Conservation (phyloP, 23 red algal genomes). For the Pyropia haitanensis region DNA sequence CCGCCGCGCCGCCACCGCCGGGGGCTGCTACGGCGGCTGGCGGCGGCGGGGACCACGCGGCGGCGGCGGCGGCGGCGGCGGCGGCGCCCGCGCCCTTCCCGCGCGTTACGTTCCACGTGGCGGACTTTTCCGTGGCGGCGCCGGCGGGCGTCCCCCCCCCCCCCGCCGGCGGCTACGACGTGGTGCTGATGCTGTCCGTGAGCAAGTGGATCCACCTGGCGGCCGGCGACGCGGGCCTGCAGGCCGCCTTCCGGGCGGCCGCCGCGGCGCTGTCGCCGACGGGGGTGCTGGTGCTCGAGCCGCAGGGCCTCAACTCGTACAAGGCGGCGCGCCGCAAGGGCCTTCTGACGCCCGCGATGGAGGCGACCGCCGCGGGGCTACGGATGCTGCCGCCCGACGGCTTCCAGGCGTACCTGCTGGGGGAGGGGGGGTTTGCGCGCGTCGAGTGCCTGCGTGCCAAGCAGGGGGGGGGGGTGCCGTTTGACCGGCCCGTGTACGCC, state of each 20-base stretch:
- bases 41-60: background rate
- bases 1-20: background rate
- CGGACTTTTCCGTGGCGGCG: constrained; percentile 17
- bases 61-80: background rate
- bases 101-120: constrained; percentile 23
- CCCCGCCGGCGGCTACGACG: constrained; percentile 16
- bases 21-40: background rate
- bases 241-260: constrained; percentile 31
- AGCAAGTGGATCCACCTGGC: constrained; percentile 74
- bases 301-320: constrained; percentile 45
- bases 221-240: constrained; percentile 32
- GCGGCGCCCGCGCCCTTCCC: constrained; percentile 14
- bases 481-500: constrained; percentile 41
- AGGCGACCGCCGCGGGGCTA: constrained; percentile 5
- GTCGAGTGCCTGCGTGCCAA: constrained; percentile 25
- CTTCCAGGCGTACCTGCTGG: constrained; percentile 16
- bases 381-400: constrained; percentile 29
- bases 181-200: constrained; percentile 58
- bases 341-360: background rate
- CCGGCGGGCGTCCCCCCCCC: background rate
- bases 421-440: constrained; percentile 28
- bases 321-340: constrained; percentile 36
- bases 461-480: constrained; percentile 12
- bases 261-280: constrained; percentile 12
- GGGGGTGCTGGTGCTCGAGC: constrained; percentile 62